Base-by-base conservation (phyloP, 495 filamentous ascomycete species). In the Hypoxylon crocopeplum region DNA sequence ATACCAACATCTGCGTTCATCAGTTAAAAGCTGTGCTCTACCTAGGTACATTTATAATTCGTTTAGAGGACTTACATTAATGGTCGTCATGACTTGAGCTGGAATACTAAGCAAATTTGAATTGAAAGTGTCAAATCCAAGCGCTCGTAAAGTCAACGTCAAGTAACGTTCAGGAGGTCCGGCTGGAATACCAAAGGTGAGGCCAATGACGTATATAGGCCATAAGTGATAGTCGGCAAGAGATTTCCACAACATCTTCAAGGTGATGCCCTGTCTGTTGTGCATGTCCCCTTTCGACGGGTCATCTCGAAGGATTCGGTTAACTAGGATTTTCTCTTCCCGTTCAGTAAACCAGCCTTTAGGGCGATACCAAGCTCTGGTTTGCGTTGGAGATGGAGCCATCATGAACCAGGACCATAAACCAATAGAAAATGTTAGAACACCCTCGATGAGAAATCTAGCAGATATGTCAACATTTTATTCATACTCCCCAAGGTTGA, bases 51-150 rank as follows among this genome's bases (percentile, higher is more conserved):
- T n/a, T n/a, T n/a, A n/a, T n/a, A n/a, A n/a, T n/a, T n/a, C n/a
- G n/a, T n/a, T n/a, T n/a, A 29, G 3, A 11, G 42, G 11, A 59
- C 37, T 50, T 38, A 62, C 42, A 5, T 51, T 48, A 22, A 59
- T 8, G 29, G 45, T 6, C 7, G 11, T 17, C n/a, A 21, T 6
- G 25, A 11, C n/a, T 24, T 61, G 39, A 21, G 70, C 71, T 1
- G 87, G 88, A 22, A 91, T 88, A 8, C 82, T 83, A 32, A 92
- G 75, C n/a, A 93, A 69, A 59, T 90, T 91, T 8, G 86, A 84
- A 19, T 85, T 57, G 63, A 91, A 88, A 5, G 85, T 87, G 42
- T 75, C 71, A 68, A 89, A 91, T 0, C 86, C 85, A 6, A 89
- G 71, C 0, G 73, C 69, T 48, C 79, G 76, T 5, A 90, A 69